A percentile compares a stretch with the other conserved stretches of the same genome.
Evolutionary conservation across 441 rosid genomes (phyloP).

Genomic region (Arabidopsis hybrid): DNA sequence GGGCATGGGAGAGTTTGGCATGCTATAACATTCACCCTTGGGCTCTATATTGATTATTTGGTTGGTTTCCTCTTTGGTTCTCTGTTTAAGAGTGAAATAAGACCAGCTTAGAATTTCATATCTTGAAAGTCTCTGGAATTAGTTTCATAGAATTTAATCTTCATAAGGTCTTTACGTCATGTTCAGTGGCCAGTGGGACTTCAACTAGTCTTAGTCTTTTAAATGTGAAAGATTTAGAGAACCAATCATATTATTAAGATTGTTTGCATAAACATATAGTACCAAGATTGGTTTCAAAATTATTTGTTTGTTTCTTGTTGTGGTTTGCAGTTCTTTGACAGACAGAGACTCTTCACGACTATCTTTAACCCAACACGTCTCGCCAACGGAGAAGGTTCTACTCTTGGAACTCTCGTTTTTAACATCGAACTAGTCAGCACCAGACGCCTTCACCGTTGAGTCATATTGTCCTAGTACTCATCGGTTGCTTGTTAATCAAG

Average conservation of each 20-base stretch:
- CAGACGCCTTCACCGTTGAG: slow-evolving; percentile 45
- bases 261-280: no score
- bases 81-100: background rate
- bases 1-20: slow-evolving; percentile 23
- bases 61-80: background rate
- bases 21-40: slow-evolving; percentile 9
- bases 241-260: background rate
- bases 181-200: no score
- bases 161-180: no score
- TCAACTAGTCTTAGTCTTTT: background rate
- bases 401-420: slow-evolving; percentile 68
- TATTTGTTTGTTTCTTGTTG: background rate
- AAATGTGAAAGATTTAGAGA: background rate
- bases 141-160: no score
- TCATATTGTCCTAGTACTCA: slow-evolving; percentile 9
- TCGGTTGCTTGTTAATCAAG: no score
- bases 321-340: slow-evolving; percentile 69
- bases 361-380: slow-evolving; percentile 87
- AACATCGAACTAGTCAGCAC: slow-evolving; percentile 76
- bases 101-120: background rate
- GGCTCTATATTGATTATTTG: background rate
- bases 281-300: no score
- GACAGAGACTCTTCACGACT: slow-evolving; percentile 76
- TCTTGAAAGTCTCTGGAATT: background rate
- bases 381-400: slow-evolving; percentile 86